Evolutionary conservation across 805 yeast genomes (phyloP).

Genomic region (Metschnikowia proteae): DNA sequence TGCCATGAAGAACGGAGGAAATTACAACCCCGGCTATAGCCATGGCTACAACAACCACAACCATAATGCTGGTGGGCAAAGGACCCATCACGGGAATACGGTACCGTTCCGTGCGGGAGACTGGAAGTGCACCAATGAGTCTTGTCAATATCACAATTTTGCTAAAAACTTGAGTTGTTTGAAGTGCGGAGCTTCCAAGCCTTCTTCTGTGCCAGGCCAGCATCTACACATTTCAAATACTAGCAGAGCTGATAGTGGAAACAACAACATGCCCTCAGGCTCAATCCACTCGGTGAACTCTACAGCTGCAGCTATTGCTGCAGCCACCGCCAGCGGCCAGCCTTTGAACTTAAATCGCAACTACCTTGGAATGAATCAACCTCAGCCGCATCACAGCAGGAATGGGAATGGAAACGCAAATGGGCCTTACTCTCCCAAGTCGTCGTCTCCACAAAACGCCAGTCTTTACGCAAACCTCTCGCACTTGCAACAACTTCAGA

Average conservation of each 20-base stretch:
- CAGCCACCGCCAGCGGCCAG: constrained; percentile 47
- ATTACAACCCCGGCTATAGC: constrained; percentile 10
- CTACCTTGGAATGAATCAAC: constrained; percentile 32
- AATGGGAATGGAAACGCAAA: constrained; percentile 4
- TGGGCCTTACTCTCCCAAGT: constrained; percentile 5
- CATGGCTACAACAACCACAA: constrained; percentile 16
- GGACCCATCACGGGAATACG: constrained; percentile 35
- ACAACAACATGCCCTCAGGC: constrained; percentile 2
- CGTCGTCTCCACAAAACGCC: constrained; percentile 13
- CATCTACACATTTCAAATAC: constrained; percentile 2
- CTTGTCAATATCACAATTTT: constrained; percentile 85
- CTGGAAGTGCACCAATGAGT: constrained; percentile 83
- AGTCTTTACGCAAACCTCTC: constrained; percentile 18
- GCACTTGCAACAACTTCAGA: constrained; percentile 19
- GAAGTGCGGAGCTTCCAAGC: constrained; percentile 78
- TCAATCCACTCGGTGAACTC: constrained; percentile 32
- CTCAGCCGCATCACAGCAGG: constrained; percentile 27
- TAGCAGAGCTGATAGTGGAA: constrained; percentile 9
- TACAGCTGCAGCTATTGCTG: constrained; percentile 46
- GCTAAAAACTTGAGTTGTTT: constrained; percentile 85
- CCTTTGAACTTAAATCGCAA: constrained; percentile 35
- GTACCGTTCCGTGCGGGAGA: constrained; percentile 98
- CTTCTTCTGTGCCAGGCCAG: constrained; percentile 27
- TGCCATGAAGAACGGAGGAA: constrained; percentile 16
- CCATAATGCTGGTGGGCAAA: constrained; percentile 13